Percentiles rank a stretch among this genome's conserved stretches.
Conservation (phyloP, 2,329 filamentous ascomycete species). For the Talaromyces sp. region DNA sequence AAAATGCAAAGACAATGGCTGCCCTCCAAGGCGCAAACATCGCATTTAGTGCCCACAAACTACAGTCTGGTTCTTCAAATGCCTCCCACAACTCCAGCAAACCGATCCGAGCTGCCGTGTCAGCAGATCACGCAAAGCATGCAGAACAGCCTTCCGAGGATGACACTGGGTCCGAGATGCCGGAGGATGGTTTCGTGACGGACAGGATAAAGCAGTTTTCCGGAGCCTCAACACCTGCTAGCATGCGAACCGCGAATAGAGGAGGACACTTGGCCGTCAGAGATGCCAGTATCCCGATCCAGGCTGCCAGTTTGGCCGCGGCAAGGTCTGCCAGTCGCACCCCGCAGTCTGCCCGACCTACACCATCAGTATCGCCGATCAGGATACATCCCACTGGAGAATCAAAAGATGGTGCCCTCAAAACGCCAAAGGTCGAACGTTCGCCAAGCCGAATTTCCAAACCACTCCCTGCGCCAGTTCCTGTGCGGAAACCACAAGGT, state of each 20-base stretch:
- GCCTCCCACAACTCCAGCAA: constrained; percentile 15
- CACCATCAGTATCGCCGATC: constrained; percentile 6
- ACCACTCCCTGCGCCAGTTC: constrained; percentile 21
- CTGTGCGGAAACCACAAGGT: constrained; percentile 15
- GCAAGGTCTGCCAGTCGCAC: constrained; percentile 19
- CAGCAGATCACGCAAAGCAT: constrained; percentile 17
- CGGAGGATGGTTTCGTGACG: constrained; percentile 31
- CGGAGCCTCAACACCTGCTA: constrained; percentile 16
- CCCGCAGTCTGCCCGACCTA: constrained; percentile 3
- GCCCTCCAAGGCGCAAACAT: constrained; percentile 34
- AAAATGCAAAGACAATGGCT: constrained; percentile 16
- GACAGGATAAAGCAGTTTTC: constrained; percentile 34
- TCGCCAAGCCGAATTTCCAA: constrained; percentile 12
- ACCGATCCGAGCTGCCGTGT: constrained; percentile 15
- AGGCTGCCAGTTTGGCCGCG: constrained; percentile 32
- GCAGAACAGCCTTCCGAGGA: constrained; percentile 9
- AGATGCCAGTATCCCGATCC: constrained; percentile 19
- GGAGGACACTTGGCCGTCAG: constrained; percentile 5
- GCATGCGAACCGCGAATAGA: constrained; percentile 10
- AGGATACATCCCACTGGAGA: neutral
- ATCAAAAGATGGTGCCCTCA: neutral
- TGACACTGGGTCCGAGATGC: constrained; percentile 17
- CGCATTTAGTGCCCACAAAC: constrained; percentile 26
- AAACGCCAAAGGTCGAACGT: constrained; percentile 13
- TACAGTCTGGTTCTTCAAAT: constrained; percentile 15